Evolutionary conservation across 345 rosid species (phyloP).

Genomic region (Rhodomyrtus tomentosa): DNA sequence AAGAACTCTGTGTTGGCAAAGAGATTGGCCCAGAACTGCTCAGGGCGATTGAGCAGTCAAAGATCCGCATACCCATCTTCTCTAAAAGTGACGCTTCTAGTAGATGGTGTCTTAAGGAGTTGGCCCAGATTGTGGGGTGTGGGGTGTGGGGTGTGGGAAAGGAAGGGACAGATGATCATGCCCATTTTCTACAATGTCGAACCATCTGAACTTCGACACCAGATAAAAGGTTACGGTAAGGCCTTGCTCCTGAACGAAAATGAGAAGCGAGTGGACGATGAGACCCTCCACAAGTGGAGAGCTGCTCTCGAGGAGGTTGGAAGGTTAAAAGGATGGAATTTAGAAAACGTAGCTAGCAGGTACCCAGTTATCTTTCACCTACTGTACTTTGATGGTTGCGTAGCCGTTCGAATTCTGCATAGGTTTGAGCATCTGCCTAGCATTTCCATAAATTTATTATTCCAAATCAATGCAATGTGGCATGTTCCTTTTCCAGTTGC

Average conservation of each 20-base stretch:
- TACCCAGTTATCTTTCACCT: neutral
- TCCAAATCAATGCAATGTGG: neutral
- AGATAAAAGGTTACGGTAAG: neutral
- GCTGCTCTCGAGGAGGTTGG: neutral
- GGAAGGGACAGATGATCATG: neutral
- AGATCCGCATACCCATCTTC: slow-evolving; percentile 1
- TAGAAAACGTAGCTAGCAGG: neutral
- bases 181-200: neutral
- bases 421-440: neutral
- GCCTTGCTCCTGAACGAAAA: neutral
- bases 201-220: neutral
- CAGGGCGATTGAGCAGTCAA: neutral
- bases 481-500: neutral
- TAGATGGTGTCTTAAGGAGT: neutral
- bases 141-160: neutral
- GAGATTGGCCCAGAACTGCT: neutral
- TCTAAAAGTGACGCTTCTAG: neutral
- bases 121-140: slow-evolving; percentile 1
- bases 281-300: neutral
- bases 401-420: neutral
- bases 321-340: neutral
- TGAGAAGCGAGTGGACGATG: neutral
- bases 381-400: neutral
- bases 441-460: neutral
- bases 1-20: neutral